Evolutionary conservation across 345 rosid genomes (phyloP), one percentile per base, ranked within the genome.

Genomic region (Sisymbrium irio): DNA sequence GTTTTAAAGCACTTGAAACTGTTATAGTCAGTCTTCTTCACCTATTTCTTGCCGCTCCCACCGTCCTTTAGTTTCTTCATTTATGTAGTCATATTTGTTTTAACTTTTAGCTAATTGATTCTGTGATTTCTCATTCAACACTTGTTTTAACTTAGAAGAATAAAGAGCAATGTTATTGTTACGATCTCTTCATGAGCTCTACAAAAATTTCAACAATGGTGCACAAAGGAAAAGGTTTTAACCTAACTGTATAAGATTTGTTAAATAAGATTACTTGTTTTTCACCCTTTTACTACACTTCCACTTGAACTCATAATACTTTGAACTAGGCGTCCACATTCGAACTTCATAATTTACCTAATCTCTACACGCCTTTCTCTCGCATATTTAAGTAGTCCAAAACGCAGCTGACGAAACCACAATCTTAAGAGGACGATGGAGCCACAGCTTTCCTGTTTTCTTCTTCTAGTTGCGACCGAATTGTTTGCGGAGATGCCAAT

Each of bases 391-490:
- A 4, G 32, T 57, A 22, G 61, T 28, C 50, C 4, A 17, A 22
- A 19, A 41, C 17, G 53, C 19, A 39, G 45, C 63, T 9, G 0
- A 35, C 37, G 3, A 35, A 35, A 35, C 35, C n/a, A 1, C 13
- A 0, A 45, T 51, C 50, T 75, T 46, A 76, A 42, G 46, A 11
- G 12, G 4, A 9, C 7, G 6, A 42, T 56, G 42, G 2, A 36
- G 68, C 55, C 28, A 39, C 35, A 30, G 62, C 64, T 53, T 62
- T 49, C 61, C 83, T 83, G 83, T 62, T 81, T 82, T 1, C 89
- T 78, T 80, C 85, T 65, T 80, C 88, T 19, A 92, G 87, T 1
- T 46, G 51, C 0, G 77, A 37, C 5, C 92, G 78, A 5, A 89
- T 78, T 25, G 83, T 65, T 40, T 81, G 85, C 0, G 88, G 73